These are phyloP conservation scores for Gossypium aridum DNA, from an alignment of 441 rosid genomes.

Conservation along the genomic window DNA sequence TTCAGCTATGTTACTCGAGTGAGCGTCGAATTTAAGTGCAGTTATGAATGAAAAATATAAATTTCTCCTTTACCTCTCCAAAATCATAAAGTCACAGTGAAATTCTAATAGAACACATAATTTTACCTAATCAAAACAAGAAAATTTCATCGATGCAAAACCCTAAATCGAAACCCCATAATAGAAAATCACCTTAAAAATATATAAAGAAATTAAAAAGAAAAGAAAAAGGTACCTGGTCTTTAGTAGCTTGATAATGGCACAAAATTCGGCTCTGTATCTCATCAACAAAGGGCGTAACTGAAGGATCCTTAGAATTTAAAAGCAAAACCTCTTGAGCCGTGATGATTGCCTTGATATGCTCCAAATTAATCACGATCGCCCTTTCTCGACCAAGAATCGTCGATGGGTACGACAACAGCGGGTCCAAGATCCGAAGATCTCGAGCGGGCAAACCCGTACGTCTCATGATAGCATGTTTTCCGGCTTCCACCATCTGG, in stretches of 20 bases:
- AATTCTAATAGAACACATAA: background rate
- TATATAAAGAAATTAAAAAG: background rate
- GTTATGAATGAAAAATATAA: background rate
- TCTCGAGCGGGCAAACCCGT: conserved; percentile 89
- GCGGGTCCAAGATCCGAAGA: conserved; percentile 80
- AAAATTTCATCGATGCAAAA: background rate
- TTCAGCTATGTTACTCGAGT: background rate
- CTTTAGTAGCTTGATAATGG: conserved; percentile 53
- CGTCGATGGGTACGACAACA: conserved; percentile 74
- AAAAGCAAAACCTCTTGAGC: conserved; percentile 74
- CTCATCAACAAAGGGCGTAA: conserved; percentile 68
- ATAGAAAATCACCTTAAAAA: background rate
- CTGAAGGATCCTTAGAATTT: conserved; percentile 76
- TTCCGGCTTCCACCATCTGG: conserved; percentile 53
- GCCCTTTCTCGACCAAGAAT: conserved; percentile 79
- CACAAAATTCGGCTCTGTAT: conserved; percentile 49
- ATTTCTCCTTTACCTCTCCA: background rate
- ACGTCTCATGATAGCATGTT: conserved; percentile 82
- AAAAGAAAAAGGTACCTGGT: conserved; percentile 36
- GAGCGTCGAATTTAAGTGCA: background rate
- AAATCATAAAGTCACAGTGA: background rate
- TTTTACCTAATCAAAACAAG: background rate
- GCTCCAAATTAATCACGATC: conserved; percentile 79
- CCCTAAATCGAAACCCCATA: background rate
- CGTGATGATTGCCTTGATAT: conserved; percentile 80